Evolutionary conservation across 306 rosid species (phyloP), one percentile per base, ranked within the genome.

Genomic region (Coriaria nepalensis): DNA sequence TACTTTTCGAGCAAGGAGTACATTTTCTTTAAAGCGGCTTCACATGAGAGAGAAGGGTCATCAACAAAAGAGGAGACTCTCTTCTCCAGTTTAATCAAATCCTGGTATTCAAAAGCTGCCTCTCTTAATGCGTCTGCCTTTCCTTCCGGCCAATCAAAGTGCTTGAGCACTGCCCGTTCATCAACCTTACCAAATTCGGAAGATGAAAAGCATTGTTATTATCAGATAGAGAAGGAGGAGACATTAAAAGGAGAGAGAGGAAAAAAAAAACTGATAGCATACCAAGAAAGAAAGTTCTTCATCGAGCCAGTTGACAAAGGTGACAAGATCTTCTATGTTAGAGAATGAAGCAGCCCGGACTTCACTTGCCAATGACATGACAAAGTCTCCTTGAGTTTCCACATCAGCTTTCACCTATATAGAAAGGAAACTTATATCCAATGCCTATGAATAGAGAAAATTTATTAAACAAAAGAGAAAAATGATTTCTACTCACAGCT

Each of bases 131-230:
- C 98, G 68, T 92, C 98, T 29, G 93, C 94, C 71, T 92, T 92
- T 63, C 98, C 98, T 70, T 92, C 98, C 33, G 98, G 98, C 98
- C 98, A 92, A 66, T 92, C 98, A 34, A 92, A 92, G 79, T 92
- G 98, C 78, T 92, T 92, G 54, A 92, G 87, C 38, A 92, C 98
- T 6, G 98, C 98, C 72, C 98, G 71, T 62, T 92, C 96, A 58
- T 92, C 98, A 59, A 85, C 96, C 98, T 90, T 55, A 36, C 53
- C 50, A 55, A 48, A 49, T 13, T 36, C 47, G 68, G 62, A 36
- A 51, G 47, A 52, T 43, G 58, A 44, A 61, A 61, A 42, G 15
- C 43, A 49, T 63, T 37, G 47, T 45, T 48, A 59, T 14, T 40
- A 46, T 47, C 13, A 37, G 38, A 11, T 43, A 14, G 20, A 35